These are phyloP conservation scores for Sporothrix curviconia DNA, from an alignment of 2,329 filamentous ascomycete species.

Conservation along the genomic window DNA sequence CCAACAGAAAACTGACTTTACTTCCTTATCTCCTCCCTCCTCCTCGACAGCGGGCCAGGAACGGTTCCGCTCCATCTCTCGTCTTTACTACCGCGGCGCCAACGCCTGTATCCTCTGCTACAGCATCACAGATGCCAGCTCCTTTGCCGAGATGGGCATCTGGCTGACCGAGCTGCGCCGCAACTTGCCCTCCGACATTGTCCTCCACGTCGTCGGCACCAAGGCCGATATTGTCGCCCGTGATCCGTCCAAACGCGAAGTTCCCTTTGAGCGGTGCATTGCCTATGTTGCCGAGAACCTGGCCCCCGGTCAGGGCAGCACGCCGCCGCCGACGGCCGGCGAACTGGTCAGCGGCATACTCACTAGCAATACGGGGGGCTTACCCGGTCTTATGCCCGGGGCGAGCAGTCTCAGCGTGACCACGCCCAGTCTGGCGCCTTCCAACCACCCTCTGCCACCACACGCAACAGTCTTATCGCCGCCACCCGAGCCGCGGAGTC, in stretches of 20 bases:
- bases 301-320: conserved; percentile 61
- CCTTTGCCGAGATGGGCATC: conserved; percentile 85
- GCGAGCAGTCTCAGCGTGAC: background rate
- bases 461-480: background rate
- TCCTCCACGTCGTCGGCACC: conserved; percentile 91
- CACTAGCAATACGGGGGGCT: conserved; percentile 14
- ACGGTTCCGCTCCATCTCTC: conserved; percentile 87
- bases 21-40: background rate
- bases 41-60: conserved; percentile 69
- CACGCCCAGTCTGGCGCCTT: conserved; percentile 14
- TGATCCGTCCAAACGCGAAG: conserved; percentile 70
- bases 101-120: conserved; percentile 93
- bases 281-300: conserved; percentile 92
- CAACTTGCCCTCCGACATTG: conserved; percentile 69
- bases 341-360: conserved; percentile 18
- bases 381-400: background rate
- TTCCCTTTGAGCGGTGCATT: conserved; percentile 92
- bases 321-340: conserved; percentile 57
- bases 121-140: conserved; percentile 79
- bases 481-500: conserved; percentile 48
- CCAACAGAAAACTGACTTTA: too few species aligned
- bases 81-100: conserved; percentile 92
- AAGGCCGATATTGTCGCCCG: conserved; percentile 85
- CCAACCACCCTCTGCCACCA: conserved; percentile 20
- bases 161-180: conserved; percentile 82